These are phyloP conservation scores for Ustilago shanxiensis DNA, from an alignment of 1,284 basidiomycete genomes.

Conservation along the genomic window DNA sequence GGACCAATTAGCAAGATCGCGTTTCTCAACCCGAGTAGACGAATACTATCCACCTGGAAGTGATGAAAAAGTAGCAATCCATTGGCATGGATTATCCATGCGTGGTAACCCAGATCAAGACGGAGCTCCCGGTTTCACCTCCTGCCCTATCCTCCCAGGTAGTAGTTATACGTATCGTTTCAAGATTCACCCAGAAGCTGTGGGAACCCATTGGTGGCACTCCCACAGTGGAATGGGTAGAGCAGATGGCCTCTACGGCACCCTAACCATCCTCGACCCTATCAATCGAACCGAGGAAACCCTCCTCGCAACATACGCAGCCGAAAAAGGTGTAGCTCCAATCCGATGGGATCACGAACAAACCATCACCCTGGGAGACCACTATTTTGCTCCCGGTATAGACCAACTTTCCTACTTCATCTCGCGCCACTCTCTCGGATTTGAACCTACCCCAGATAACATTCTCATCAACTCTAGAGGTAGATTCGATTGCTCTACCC, in stretches of 20 bases:
- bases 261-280: slow-evolving; percentile 62
- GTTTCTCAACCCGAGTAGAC: slow-evolving; percentile 12
- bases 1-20: slow-evolving; percentile 1
- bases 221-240: slow-evolving; percentile 49
- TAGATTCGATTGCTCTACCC: slow-evolving; percentile 66
- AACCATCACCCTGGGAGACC: slow-evolving; percentile 41
- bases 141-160: slow-evolving; percentile 57
- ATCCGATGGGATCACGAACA: slow-evolving; percentile 52
- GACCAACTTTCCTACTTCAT: slow-evolving; percentile 28
- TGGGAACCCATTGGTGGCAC: slow-evolving; percentile 72
- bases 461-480: slow-evolving; percentile 75
- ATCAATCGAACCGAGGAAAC: slow-evolving; percentile 36
- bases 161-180: slow-evolving; percentile 31
- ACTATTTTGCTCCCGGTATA: slow-evolving; percentile 36
- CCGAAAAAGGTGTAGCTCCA: not conserved
- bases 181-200: slow-evolving; percentile 38
- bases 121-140: slow-evolving; percentile 51
- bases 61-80: slow-evolving; percentile 28
- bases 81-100: slow-evolving; percentile 63
- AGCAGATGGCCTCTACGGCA: slow-evolving; percentile 53
- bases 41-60: slow-evolving; percentile 10
- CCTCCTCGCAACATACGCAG: not conserved
- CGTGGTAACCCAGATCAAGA: slow-evolving; percentile 49
- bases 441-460: slow-evolving; percentile 70
- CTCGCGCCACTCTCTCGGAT: slow-evolving; percentile 44